Evolutionary conservation across 2,329 filamentous ascomycete species (phyloP), one percentile per base, ranked within the genome.

Genomic region (Rutstroemia sp.): DNA sequence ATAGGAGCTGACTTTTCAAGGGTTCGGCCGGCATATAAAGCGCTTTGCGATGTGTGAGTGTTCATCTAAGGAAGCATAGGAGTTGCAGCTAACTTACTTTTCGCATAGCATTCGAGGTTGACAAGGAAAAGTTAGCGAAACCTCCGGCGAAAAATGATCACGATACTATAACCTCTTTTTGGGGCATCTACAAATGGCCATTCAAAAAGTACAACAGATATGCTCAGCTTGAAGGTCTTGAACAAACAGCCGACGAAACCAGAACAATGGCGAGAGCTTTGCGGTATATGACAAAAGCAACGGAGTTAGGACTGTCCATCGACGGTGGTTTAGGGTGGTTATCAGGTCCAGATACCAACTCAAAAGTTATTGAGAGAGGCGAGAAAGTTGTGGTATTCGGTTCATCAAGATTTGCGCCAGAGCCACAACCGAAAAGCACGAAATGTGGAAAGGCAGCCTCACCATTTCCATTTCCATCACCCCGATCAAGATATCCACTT

Each of bases 271-370:
- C 77, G 59, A 73, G 76, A 37, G 83, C 84, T 3, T 77, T 89
- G 56, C 73, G 73, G 10, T 78, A 77, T 52, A 73, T 88, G 1
- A 71, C 67, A 2, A 74, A 76, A 8, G 78, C 85, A 2, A 75
- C 73, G 38, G 83, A 87, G 58, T 75, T 89, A n/a, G 86, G 81
- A 0, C 70, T 89, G 3, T 87, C 82, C 17, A 76, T 87, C 42
- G 82, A 87, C 64, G 83, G 78, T 56, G 84, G 86, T 9, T 73
- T 88, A 39, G 86, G 86, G 10, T 88, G 83, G 75, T 75, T 89
- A 10, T 73, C 73, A 48, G 84, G 84, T 0, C 81, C 84, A 1
- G 83, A 87, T 66, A 70, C 76, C 17, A 76, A 76, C 47, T 72
- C 73, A 5, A 72, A 78, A 19, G 72, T 78, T 48, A 70, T 73